These are phyloP conservation scores for Acer saccharum DNA, from an alignment of 345 rosid species.

Conservation along the genomic window DNA sequence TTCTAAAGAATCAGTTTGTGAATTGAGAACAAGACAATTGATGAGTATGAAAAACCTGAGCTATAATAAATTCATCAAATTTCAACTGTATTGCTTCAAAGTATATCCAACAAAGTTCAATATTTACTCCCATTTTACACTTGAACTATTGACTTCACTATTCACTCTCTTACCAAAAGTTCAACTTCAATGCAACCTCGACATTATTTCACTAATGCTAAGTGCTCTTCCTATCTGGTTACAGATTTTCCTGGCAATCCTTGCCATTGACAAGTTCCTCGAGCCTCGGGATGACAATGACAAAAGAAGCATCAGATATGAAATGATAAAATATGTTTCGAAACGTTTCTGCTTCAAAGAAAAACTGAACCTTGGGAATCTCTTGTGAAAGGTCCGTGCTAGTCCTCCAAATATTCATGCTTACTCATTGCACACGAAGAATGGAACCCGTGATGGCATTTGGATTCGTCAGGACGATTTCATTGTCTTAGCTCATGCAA, in stretches of 20 bases:
- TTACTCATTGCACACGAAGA: not conserved
- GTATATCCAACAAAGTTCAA: not conserved
- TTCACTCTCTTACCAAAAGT: not conserved
- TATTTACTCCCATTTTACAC: constrained; percentile 13
- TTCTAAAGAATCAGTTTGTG: too few relatives aligned
- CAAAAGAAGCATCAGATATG: constrained; percentile 1
- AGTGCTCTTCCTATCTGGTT: not conserved
- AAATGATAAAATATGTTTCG: not conserved
- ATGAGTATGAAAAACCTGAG: not conserved
- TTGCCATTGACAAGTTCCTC: not conserved
- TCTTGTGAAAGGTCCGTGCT: not conserved
- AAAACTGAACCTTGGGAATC: not conserved
- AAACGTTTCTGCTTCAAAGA: not conserved
- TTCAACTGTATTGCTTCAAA: not conserved
- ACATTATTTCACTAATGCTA: constrained; percentile 1
- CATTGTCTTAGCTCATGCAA: not conserved
- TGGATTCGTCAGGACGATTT: not conserved
- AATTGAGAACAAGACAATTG: too few relatives aligned
- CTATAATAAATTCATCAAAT: not conserved
- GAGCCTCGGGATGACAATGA: not conserved
- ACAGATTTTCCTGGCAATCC: not conserved
- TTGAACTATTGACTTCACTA: not conserved
- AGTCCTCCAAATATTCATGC: not conserved
- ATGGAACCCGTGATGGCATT: not conserved
- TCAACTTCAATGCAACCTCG: not conserved